Conservation (phyloP, 2,329 filamentous ascomycete genomes). For the Alternaria gaisen region DNA sequence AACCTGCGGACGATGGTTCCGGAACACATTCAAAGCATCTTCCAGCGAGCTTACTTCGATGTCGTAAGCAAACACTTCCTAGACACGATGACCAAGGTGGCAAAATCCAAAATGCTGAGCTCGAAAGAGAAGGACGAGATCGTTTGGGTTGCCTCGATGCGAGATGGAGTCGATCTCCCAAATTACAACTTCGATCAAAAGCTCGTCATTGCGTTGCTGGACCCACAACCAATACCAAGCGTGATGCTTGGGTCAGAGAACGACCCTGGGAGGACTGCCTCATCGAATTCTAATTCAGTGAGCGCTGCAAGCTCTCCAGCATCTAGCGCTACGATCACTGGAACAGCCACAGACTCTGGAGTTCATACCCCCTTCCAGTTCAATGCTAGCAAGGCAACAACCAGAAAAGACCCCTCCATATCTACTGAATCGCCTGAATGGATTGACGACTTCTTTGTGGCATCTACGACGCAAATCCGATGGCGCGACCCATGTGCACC, state of each 20-base stretch:
- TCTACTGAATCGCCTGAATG: background rate
- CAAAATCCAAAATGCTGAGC: conserved; percentile 23
- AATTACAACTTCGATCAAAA: conserved; percentile 39
- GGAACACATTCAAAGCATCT: conserved; percentile 27
- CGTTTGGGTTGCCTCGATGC: conserved; percentile 27
- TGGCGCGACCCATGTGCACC: conserved; percentile 30
- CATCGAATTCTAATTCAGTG: background rate
- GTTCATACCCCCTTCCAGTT: conserved; percentile 25
- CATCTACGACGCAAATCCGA: conserved; percentile 38
- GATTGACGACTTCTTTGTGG: conserved; percentile 28
- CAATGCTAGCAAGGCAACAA: conserved; percentile 18
- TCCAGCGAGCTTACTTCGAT: conserved; percentile 39
- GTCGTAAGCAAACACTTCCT: conserved; percentile 39
- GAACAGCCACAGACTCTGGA: background rate
- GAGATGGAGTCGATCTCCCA: conserved; percentile 26
- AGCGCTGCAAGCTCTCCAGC: background rate
- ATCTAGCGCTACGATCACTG: background rate
- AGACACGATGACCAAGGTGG: conserved; percentile 22
- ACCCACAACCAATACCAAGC: conserved; percentile 9
- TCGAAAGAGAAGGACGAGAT: conserved; percentile 36
- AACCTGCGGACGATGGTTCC: conserved; percentile 36
- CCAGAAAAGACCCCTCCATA: background rate
- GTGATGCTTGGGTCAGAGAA: background rate
- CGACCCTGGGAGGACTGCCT: background rate
- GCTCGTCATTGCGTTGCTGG: conserved; percentile 37